Evolutionary conservation across 1,139 yeast genomes (phyloP).

Genomic region (Eremothecium gossypii): DNA sequence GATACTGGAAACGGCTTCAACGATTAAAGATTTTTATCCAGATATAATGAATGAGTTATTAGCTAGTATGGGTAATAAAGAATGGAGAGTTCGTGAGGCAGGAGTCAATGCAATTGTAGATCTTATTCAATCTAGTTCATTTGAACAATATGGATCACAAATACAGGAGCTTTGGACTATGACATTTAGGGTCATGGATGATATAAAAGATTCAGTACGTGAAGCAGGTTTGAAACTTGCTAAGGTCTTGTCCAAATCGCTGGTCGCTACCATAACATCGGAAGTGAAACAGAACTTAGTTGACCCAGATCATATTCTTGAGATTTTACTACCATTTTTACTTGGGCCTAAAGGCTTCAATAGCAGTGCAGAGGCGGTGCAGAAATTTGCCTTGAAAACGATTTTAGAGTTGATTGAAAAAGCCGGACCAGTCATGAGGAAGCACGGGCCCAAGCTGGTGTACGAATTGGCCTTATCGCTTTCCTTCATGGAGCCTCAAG

Average conservation of each 20-base stretch:
- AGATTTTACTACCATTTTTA: constrained; percentile 65
- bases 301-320: constrained; percentile 37
- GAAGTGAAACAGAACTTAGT: too few relatives aligned
- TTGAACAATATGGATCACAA: constrained; percentile 43
- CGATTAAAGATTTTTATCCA: constrained; percentile 46
- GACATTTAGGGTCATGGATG: constrained; percentile 88
- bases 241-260: constrained; percentile 51
- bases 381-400: constrained; percentile 65
- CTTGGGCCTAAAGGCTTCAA: constrained; percentile 70
- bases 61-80: constrained; percentile 65
- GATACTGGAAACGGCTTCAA: constrained; percentile 50
- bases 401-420: constrained; percentile 60
- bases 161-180: constrained; percentile 74
- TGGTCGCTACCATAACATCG: constrained; percentile 36
- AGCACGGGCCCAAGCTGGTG: constrained; percentile 60
- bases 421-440: constrained; percentile 49
- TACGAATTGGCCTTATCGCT: constrained; percentile 62
- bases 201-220: constrained; percentile 88
- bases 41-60: constrained; percentile 58
- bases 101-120: constrained; percentile 69
- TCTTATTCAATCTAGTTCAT: constrained; percentile 51
- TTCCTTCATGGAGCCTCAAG: constrained; percentile 89
- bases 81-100: constrained; percentile 93
- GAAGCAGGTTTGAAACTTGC: constrained; percentile 68
- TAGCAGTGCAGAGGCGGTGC: constrained; percentile 81